Evolutionary conservation across 2,329 filamentous ascomycete species (phyloP), one percentile per base, ranked within the genome.

Genomic region (Colletotrichum acutatum): DNA sequence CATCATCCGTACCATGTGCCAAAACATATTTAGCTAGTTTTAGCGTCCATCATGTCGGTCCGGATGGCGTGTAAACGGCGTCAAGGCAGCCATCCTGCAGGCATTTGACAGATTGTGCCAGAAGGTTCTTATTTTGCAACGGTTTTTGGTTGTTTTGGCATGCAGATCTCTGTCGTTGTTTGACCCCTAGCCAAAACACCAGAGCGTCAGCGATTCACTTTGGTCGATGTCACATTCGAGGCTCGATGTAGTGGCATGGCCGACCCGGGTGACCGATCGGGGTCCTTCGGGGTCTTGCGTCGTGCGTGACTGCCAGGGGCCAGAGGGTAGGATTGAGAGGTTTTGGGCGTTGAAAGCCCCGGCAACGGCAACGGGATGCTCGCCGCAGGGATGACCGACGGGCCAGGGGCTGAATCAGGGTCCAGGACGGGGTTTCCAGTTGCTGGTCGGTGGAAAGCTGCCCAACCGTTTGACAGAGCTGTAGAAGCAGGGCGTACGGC

Each of bases 391-490:
- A 61, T 73, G 19, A 28, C 30, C 53, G 37, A 66, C 49, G 26
- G 54, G 54, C 70, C 32, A 70, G 70, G 70, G 70, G 70, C 60
- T 72, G 70, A 65, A 72, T 72, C 66, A 72, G 70, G 70, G 70
- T 72, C 61, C 46, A 64, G 30, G n/a, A 61, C 52, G 30, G 61
- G 61, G 61, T 64, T 46, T 46, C 24, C 19, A 22, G 42, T 22
- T 9, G 42, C 42, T 49, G 42, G 42, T 49, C 42, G 42, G 9
- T 49, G 42, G 42, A 9, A 49, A 49, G 42, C 42, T 49, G 42
- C 42, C 42, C 42, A 49, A 49, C 19, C 42, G 24, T 30, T 34
- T 19, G 14, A 12, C 49, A 64, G 19, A 30, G 22, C n/a, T 56
- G 52, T 14, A 28, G 24, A 57, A 9, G 49, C 52, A 65, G 26